These are phyloP conservation scores for Nigrospora sphaerica DNA, from an alignment of 2,329 filamentous ascomycete species.

Conservation along the genomic window DNA sequence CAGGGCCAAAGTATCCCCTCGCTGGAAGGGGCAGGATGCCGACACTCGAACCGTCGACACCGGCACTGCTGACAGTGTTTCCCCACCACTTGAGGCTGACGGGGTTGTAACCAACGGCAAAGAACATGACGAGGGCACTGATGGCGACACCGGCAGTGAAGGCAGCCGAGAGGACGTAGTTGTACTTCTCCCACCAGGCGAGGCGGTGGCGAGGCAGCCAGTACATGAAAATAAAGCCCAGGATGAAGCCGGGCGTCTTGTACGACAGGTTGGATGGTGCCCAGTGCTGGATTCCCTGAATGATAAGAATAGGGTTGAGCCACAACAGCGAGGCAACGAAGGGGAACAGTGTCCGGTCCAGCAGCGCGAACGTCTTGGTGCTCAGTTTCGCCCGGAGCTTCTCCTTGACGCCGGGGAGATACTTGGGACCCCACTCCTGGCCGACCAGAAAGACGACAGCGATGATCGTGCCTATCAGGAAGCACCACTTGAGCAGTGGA, in stretches of 20 bases:
- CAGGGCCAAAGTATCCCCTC: conserved; percentile 4
- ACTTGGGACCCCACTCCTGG: conserved; percentile 25
- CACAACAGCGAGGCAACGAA: conserved; percentile 30
- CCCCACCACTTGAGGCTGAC: conserved; percentile 35
- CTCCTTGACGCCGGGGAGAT: conserved; percentile 25
- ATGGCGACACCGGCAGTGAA: conserved; percentile 34
- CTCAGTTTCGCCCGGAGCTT: conserved; percentile 20
- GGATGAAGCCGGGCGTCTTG: conserved; percentile 33
- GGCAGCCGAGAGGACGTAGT: conserved; percentile 35
- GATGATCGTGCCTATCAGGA: conserved; percentile 24
- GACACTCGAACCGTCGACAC: conserved; percentile 2
- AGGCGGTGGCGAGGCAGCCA: conserved; percentile 26
- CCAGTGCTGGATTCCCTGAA: conserved; percentile 36
- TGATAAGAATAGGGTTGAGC: conserved; percentile 32
- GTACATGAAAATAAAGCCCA: conserved; percentile 36
- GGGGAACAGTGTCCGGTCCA: conserved; percentile 29
- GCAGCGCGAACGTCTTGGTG: conserved; percentile 20
- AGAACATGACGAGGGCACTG: conserved; percentile 34
- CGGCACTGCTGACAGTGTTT: conserved; percentile 16
- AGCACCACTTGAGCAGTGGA: conserved; percentile 24
- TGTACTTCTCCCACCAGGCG: conserved; percentile 40
- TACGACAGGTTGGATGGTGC: conserved; percentile 33
- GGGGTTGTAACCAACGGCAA: conserved; percentile 31
- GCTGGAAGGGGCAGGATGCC: conserved; percentile 2
- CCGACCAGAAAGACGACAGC: conserved; percentile 25